Base-by-base conservation (phyloP, 2,329 filamentous ascomycete genomes). In the Calonectria pteridis region DNA sequence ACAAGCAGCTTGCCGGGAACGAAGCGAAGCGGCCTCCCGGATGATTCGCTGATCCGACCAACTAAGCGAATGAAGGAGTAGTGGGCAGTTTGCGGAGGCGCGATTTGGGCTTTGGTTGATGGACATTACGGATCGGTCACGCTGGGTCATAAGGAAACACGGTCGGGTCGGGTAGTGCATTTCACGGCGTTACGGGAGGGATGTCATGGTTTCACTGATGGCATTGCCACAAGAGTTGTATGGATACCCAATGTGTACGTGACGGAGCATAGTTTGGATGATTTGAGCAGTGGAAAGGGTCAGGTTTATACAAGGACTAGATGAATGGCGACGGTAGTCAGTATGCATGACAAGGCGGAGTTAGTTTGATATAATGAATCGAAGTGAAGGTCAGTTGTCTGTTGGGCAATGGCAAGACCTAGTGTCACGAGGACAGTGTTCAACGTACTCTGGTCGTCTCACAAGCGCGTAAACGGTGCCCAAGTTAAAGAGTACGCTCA, bases 1-100 rank as follows among this genome's bases (percentile, higher is more conserved):
- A 96, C 94, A 0, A 93, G 93, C 53, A 98, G 95, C 83, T 84
- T 98, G 43, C 95, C 96, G 0, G 97, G 96, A 0, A 98, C 96
- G 0, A 98, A 98, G 86, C 89, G 96, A 73, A 96, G 94, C 76
- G 96, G 94, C 0, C 82, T 98, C 50, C 94, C 94, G 0, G 96
- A 98, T 81, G 96, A 98, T 67, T 87, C 87, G 23, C 81, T 97
- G n/a, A 87, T 92, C 55, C 85, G 92, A 43, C 90, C 91, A 0
- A 85, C 86, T 5, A 94, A 94, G 85, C 86, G 92, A 73, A 77
- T 93, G 26, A 94, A 93, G 82, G 92, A 93, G 35, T 85, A 79
- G 73, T 28, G 20, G 16, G 7, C 20, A 26, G 29, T 20, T 14
- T 23, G 40, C 35, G 35, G 31, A 20, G 26, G 35, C 37, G 43